Percentiles rank a stretch among this genome's conserved stretches.
Evolutionary conservation across 2,329 filamentous ascomycete genomes (phyloP).

Genomic region (Pseudocercospora macadamiae): DNA sequence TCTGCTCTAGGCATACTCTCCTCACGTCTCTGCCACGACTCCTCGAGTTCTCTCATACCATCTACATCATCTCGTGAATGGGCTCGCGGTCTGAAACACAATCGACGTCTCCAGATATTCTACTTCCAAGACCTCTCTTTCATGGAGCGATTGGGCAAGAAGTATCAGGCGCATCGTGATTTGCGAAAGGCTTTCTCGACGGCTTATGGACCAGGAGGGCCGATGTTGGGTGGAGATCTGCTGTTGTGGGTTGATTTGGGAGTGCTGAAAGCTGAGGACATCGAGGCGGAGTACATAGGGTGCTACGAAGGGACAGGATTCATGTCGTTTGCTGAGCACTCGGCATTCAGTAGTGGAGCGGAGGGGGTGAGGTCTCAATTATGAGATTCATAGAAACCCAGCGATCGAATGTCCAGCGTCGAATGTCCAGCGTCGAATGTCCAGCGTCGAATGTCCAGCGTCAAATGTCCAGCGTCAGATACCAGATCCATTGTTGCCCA

Average conservation of each 20-base stretch:
- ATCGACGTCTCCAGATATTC: constrained; percentile 5
- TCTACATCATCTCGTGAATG: background rate
- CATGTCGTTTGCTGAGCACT: background rate
- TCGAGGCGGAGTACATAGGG: constrained; percentile 2
- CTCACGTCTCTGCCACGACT: background rate
- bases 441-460: too few relatives aligned
- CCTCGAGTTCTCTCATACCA: background rate
- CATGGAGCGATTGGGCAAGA: constrained; percentile 10
- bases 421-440: too few relatives aligned
- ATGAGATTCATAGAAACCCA: too few relatives aligned
- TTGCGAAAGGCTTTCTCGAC: constrained; percentile 5
- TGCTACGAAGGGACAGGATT: constrained; percentile 4
- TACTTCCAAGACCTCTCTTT: constrained; percentile 8
- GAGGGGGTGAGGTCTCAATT: background rate
- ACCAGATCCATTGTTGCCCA: too few relatives aligned
- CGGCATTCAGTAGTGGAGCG: background rate
- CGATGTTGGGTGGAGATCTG: constrained; percentile 6
- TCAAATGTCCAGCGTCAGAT: too few relatives aligned
- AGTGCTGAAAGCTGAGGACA: background rate
- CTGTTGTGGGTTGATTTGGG: constrained; percentile 10
- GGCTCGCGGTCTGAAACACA: constrained; percentile 4
- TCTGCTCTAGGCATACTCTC: background rate
- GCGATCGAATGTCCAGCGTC: too few relatives aligned
- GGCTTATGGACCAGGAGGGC: constrained; percentile 7
- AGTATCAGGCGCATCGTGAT: constrained; percentile 7